Evolutionary conservation across 257 asterid genomes (phyloP), one percentile per base, ranked within the genome.

Genomic region (Solanum megistacrolobum): DNA sequence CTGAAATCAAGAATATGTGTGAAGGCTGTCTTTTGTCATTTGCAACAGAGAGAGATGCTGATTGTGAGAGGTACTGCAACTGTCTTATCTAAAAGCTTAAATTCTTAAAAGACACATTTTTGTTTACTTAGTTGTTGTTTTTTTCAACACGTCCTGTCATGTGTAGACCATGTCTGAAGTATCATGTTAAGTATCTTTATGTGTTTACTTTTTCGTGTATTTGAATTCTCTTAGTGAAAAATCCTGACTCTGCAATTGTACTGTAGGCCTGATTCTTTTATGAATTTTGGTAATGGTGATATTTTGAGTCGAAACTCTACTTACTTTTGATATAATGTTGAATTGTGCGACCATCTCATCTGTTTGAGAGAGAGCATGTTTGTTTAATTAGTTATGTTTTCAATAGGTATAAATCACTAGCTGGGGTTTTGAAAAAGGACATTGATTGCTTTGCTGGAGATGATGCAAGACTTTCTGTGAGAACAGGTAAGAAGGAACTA

Each of bases 11-110:
- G 12, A 91, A 69, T 89, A 94, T 96, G 97, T 96, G 98, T 75
- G 98, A 92, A 7, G 92, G 94, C 0, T 95, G 99, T 87, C 98
- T 96, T 58, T 91, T 94, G 21, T 93, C 99, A 0, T 93, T 92
- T 71, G 94, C 98, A 55, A 90, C 90, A 4, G 95, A 93, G 87
- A 96, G 89, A 85, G 96, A 93, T 75, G 91, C 93, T 6, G 91
- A 90, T 83, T 89, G 86, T 20, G 6, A 82, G 32, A 82, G 86
- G 86, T 82, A 81, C 3, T 81, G 34, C 3, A 11, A 46, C 6
- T 16, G 7, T 6, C 16, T 39, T 43, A 1, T 78, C 84, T 78
- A 78, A 78, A 78, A 13, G 14, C 14, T 78, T 78, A 78, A 41
- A 25, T 14, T 41, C 13, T 78, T 78, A 25, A 0, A 1, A 6